These are phyloP conservation scores for Heterobasidion annosum DNA, from an alignment of 1,284 basidiomycete genomes.

Conservation along the genomic window DNA sequence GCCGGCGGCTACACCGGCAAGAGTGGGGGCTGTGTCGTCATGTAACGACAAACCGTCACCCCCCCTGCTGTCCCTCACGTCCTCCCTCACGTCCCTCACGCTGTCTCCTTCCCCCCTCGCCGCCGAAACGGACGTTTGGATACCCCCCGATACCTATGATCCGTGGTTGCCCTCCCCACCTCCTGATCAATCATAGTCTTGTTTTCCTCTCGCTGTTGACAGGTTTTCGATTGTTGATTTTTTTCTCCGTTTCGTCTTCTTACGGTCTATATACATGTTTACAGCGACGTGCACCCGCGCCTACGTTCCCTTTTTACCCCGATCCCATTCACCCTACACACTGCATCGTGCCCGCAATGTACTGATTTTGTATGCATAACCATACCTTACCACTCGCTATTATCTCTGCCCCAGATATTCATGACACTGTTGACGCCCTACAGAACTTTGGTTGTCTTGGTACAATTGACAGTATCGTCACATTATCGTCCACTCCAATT, in stretches of 20 bases:
- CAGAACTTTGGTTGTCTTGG: too few relatives aligned
- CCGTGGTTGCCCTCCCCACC: too few relatives aligned
- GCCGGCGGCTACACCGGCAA: conserved; percentile 28
- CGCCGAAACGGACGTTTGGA: neutral
- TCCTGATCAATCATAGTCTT: neutral
- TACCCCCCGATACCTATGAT: neutral
- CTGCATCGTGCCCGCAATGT: neutral
- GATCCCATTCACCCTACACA: neutral
- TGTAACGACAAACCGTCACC: conserved; percentile 27
- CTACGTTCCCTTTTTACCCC: too few relatives aligned
- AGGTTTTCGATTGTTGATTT: neutral
- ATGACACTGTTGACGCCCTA: neutral
- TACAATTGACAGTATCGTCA: too few relatives aligned
- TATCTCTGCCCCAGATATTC: neutral
- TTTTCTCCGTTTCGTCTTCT: neutral
- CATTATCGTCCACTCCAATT: too few relatives aligned
- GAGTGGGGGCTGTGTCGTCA: conserved; percentile 29
- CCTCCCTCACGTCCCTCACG: too few relatives aligned
- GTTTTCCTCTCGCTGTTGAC: neutral
- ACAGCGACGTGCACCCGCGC: neutral
- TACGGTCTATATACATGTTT: neutral
- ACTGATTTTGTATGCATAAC: neutral
- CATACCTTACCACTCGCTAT: neutral
- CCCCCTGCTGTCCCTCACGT: too few relatives aligned
- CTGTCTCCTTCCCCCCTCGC: neutral